Base-by-base conservation (phyloP, 345 rosid species). In the Reutealis trisperma region DNA sequence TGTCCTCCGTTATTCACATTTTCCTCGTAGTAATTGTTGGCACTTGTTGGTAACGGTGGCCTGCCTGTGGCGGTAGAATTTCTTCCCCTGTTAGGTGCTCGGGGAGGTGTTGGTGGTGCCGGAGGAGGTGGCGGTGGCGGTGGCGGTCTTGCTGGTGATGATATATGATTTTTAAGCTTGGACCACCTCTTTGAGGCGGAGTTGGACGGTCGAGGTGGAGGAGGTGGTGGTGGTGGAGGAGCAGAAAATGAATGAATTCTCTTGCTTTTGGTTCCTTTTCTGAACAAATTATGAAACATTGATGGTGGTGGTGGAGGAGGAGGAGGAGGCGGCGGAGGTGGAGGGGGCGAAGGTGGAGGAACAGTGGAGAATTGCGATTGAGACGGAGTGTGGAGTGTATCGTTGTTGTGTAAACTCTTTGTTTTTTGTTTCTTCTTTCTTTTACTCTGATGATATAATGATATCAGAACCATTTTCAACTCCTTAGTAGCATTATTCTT, bases 401-500 rank as follows among this genome's bases (percentile, higher is more conserved):
- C 83, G 4, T 24, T 47, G 4, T 24, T 47, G 27, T 66, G 24
- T 3, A 41, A 75, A 44, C 76, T 87, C 78, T 78, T 80, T 49
- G 81, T 71, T 78, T 81, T 89, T 63, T 79, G 89, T 63, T 90
- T 94, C 87, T 78, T 89, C 89, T 88, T 92, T 80, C 76, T 83
- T 80, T 88, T 92, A 57, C 88, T 84, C 77, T 87, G 90, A 74
- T 87, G 83, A 52, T 85, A 79, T 41, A 92, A 75, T 19, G 97
- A 87, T 68, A 91, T 85, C 2, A 94, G 78, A 18, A 79, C 96
- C 93, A 82, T 86, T 85, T 86, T 90, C 63, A 94, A 83, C 87
- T 94, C 98, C 84, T 83, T 87, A 2, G 92, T 89, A 21, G 97
- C 89, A 76, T 82, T 90, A 58, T 87, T 90, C 76, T 82, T 92